phyloP scores from a whole-genome alignment of 306 rosid species.

The Cicer chorassanicum region DNA sequence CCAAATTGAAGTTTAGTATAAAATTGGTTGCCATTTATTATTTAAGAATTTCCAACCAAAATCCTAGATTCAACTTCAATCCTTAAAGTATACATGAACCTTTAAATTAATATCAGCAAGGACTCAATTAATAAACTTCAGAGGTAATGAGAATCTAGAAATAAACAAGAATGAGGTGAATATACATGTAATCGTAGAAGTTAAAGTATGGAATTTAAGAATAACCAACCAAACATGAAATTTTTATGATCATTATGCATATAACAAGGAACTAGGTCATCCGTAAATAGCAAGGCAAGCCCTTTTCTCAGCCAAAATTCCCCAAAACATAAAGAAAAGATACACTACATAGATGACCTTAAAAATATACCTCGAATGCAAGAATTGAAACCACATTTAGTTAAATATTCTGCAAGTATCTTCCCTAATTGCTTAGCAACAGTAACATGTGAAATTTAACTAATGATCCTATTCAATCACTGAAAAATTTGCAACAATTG shows the following conservation, averaged over 20 bases:
- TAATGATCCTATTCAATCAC: not conserved
- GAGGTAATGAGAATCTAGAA: constrained; percentile 28
- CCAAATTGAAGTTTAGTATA: constrained; percentile 31
- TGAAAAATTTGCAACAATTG: not conserved
- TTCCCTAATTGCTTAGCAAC: constrained; percentile 66
- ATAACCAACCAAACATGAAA: constrained; percentile 32
- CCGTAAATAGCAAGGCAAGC: constrained; percentile 10
- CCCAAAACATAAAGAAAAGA: not conserved
- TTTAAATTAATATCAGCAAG: constrained; percentile 15
- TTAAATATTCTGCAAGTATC: constrained; percentile 89
- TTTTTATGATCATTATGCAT: constrained; percentile 29
- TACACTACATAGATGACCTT: constrained; percentile 9
- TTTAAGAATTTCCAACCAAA: no score
- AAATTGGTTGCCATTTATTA: not conserved
- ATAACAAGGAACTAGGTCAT: not conserved
- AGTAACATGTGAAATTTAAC: not conserved
- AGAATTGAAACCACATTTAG: constrained; percentile 82
- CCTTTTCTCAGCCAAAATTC: constrained; percentile 16
- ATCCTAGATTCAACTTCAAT: no score
- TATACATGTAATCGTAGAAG: not conserved
- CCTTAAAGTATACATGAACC: no score
- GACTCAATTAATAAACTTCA: constrained; percentile 12
- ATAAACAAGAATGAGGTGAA: constrained; percentile 12
- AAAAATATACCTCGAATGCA: constrained; percentile 74
- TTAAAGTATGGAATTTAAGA: constrained; percentile 36